phyloP scores from a whole-genome alignment of 164 flowering plant genomes.

The Berberis vulgaris region DNA sequence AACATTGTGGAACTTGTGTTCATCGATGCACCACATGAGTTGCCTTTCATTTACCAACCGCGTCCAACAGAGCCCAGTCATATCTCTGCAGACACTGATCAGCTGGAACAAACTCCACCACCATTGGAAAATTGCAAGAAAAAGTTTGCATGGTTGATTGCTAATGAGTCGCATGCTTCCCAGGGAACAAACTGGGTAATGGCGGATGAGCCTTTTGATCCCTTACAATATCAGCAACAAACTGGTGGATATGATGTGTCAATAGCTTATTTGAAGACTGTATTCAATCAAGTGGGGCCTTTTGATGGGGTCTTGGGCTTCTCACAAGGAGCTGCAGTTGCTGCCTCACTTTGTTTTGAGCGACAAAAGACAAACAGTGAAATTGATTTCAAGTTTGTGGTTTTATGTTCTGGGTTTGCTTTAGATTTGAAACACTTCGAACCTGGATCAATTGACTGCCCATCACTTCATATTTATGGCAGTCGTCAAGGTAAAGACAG shows the following conservation, averaged over 20 bases:
- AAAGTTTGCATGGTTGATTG: conserved; percentile 79
- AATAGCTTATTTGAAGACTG: conserved; percentile 37
- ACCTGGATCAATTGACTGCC: conserved; percentile 45
- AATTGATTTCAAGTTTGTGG: conserved; percentile 54
- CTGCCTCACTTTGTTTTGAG: conserved; percentile 46
- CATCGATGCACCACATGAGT: conserved; percentile 78
- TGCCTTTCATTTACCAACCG: conserved; percentile 67
- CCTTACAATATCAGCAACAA: conserved; percentile 73
- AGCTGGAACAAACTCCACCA: conserved; percentile 23
- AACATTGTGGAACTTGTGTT: conserved; percentile 67
- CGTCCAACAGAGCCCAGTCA: conserved; percentile 10
- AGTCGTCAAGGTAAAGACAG: conserved; percentile 53
- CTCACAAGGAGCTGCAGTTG: conserved; percentile 97
- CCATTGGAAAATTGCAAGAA: conserved; percentile 48
- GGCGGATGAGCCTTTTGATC: conserved; percentile 63
- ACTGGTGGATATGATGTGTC: conserved; percentile 64
- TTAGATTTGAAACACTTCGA: conserved; percentile 19
- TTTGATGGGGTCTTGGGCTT: conserved; percentile 94
- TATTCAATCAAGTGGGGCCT: conserved; percentile 53
- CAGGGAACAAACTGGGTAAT: conserved; percentile 38
- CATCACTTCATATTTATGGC: conserved; percentile 90
- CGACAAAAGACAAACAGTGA: conserved; percentile 21
- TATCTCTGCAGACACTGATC: neutral
- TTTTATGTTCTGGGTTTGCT: conserved; percentile 84
- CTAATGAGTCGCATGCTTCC: conserved; percentile 23